Evolutionary conservation across 495 filamentous ascomycete species (phyloP).

Genomic region (Cercophora scortea): DNA sequence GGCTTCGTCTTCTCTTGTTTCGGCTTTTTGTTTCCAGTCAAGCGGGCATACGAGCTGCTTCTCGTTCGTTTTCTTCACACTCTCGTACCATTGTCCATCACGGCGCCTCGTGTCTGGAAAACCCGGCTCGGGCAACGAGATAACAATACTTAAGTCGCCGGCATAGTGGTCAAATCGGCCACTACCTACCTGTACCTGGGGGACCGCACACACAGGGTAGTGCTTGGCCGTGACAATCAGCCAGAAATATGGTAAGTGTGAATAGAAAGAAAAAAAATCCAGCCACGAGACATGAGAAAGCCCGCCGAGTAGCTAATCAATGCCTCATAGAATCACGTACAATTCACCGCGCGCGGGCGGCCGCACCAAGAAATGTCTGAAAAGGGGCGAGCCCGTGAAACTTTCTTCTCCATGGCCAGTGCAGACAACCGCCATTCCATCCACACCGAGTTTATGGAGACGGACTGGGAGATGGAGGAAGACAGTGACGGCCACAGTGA

Average conservation of each 20-base stretch:
- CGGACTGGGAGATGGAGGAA: conserved; percentile 55
- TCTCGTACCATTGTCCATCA: not conserved
- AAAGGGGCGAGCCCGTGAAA: conserved; percentile 33
- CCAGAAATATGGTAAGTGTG: conserved; percentile 16
- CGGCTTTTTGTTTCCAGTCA: conserved; percentile 14
- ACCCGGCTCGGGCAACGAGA: not conserved
- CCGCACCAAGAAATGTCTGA: conserved; percentile 38
- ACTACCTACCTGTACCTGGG: conserved; percentile 2
- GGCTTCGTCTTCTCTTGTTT: conserved; percentile 28
- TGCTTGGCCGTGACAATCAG: no score
- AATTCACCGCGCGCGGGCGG: conserved; percentile 9
- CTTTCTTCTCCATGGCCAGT: conserved; percentile 30
- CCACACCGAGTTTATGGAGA: conserved; percentile 66
- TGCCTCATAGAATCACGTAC: conserved; percentile 15
- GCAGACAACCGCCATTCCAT: conserved; percentile 43
- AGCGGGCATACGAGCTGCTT: conserved; percentile 10
- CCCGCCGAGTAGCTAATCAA: no score
- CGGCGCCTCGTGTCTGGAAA: conserved; percentile 2
- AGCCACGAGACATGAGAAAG: no score
- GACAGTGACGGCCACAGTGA: conserved; percentile 41
- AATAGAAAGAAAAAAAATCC: no score
- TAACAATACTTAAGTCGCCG: conserved; percentile 20
- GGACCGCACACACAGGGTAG: not conserved
- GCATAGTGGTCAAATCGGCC: conserved; percentile 24
- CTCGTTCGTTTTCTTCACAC: not conserved